Evolutionary conservation across 2,329 filamentous ascomycete species (phyloP), one percentile per base, ranked within the genome.

Genomic region (Onygenales sp.): DNA sequence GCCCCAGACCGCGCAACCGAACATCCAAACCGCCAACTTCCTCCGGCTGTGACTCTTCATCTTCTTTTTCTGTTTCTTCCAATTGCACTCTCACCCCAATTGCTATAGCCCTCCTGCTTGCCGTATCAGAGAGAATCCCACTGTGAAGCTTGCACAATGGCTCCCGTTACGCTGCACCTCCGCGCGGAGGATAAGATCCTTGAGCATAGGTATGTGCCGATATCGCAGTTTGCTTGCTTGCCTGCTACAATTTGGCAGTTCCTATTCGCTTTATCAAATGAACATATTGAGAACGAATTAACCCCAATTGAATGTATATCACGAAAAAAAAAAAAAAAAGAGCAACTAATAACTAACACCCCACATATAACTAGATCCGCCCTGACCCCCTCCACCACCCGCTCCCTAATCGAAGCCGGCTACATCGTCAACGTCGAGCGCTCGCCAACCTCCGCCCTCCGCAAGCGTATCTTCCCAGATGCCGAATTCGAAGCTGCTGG

Each of bases 341-440:
- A 33, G 17, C 11, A 49, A 32, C 10, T 21, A 36, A 41, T 41
- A 46, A 17, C 43, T 55, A 50, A 41, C 9, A 33, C 13, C 7
- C 42, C 41, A 2, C 32, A 36, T 31, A 13, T 9, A 43, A 27
- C 21, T 27, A 60, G 58, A 55, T 59, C 59, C 41, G 59, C 59
- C 31, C 55, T 61, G 21, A 59, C 60, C 27, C 70, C 70, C 7
- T 61, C 63, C 13, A 68, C 70, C 43, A 68, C 70, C 42, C 70
- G 68, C 59, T 64, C 69, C 54, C 64, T 73, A n/a, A 61, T 72
- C 46, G 67, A 70, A 14, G 68, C 67, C 21, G 69, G 70, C 52
- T 73, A 71, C 56, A 63, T 58, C 2, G 62, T 73, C 56, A 69
- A 71, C 44, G 67, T 73, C 42, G 71, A 73, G 58, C 63, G 64